Conservation (phyloP, 495 filamentous ascomycete genomes). For the Trichoderma erinaceum region DNA sequence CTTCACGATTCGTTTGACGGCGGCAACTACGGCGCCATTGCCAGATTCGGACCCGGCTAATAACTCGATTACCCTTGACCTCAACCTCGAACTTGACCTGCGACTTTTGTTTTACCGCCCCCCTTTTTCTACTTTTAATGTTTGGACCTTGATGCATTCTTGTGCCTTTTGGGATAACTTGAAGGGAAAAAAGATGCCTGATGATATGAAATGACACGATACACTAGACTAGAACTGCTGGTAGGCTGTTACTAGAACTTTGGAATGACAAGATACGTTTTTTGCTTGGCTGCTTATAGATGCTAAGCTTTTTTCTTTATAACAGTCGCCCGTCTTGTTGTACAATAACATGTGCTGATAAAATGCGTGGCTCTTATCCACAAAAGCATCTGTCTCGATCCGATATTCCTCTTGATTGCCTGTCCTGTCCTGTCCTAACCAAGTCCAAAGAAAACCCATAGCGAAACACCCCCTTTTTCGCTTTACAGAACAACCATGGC, state of each 20-base stretch:
- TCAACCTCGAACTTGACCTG: not conserved
- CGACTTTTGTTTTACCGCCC: not conserved
- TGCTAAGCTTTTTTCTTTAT: not conserved
- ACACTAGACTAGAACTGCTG: slow-evolving; percentile 8
- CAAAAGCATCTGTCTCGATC: not conserved
- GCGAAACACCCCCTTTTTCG: not conserved
- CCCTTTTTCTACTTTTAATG: slow-evolving; percentile 6
- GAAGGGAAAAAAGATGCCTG: not conserved
- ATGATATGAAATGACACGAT: slow-evolving; percentile 1
- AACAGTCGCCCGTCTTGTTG: not conserved
- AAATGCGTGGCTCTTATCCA: not conserved
- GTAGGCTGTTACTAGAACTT: not conserved
- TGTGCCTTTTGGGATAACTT: not conserved
- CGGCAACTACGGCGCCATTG: slow-evolving; percentile 42
- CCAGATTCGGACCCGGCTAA: slow-evolving; percentile 39
- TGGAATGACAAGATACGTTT: slow-evolving; percentile 1
- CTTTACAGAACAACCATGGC: not conserved
- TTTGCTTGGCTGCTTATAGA: not conserved
- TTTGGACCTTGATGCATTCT: not conserved
- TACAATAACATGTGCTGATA: not conserved
- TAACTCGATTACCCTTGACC: not conserved
- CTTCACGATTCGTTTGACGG: slow-evolving; percentile 43
- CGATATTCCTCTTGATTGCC: not conserved
- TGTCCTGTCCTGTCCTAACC: not conserved
- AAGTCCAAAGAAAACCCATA: not conserved